phyloP scores from a whole-genome alignment of 495 filamentous ascomycete species.

The Schizothecium vesticola region DNA sequence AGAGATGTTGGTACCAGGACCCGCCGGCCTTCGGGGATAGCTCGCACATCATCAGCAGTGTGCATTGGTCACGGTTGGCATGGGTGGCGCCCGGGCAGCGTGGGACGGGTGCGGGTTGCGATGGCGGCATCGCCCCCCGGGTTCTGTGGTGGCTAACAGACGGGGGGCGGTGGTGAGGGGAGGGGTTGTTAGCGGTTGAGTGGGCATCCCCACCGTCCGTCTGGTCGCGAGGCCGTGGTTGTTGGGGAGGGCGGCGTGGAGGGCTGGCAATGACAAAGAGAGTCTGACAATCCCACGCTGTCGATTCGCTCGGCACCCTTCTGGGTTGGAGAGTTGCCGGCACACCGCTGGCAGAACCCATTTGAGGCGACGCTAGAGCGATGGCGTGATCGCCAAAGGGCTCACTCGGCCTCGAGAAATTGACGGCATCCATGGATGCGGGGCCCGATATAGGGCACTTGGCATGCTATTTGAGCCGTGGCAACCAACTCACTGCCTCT shows the following conservation, averaged over 20 bases:
- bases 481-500: neutral
- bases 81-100: neutral
- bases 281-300: conserved; percentile 24
- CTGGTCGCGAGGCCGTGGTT: neutral
- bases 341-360: conserved; percentile 19
- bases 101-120: neutral
- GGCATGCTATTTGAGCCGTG: conserved; percentile 8
- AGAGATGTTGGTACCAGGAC: neutral
- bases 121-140: neutral
- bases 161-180: neutral
- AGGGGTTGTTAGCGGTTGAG: neutral
- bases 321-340: conserved; percentile 3
- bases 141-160: neutral
- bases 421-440: conserved; percentile 4
- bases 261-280: conserved; percentile 26
- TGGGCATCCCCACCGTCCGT: neutral
- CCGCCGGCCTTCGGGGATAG: conserved; percentile 3
- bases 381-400: conserved; percentile 33
- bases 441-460: conserved; percentile 12
- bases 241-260: neutral
- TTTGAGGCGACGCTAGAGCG: conserved; percentile 25
- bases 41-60: conserved; percentile 9
- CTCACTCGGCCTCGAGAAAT: conserved; percentile 20
- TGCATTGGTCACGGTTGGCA: conserved; percentile 4
- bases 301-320: conserved; percentile 23